Evolutionary conservation across 2,329 filamentous ascomycete genomes (phyloP).

Genomic region (Kalmusia sp.): DNA sequence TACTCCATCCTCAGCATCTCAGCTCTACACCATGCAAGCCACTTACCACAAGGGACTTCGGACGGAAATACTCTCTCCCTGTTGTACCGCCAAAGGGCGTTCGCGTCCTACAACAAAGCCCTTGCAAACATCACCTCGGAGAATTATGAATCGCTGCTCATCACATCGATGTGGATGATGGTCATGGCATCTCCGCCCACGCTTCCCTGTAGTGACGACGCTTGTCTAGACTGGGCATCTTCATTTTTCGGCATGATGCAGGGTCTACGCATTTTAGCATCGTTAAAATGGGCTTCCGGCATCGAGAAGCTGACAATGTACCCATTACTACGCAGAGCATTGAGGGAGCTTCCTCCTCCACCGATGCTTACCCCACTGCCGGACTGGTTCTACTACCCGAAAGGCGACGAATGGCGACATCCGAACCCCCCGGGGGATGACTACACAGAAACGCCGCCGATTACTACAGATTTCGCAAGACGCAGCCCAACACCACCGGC

Average conservation of each 20-base stretch:
- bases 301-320: constrained; percentile 41
- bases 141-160: constrained; percentile 40
- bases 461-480: background rate
- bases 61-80: constrained; percentile 21
- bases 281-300: constrained; percentile 36
- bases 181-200: constrained; percentile 27
- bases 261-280: constrained; percentile 37
- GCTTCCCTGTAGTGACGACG: constrained; percentile 16
- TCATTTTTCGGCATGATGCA: constrained; percentile 37
- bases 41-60: constrained; percentile 16
- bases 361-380: constrained; percentile 20
- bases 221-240: constrained; percentile 31
- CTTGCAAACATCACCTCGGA: constrained; percentile 37
- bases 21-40: constrained; percentile 27
- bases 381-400: constrained; percentile 19
- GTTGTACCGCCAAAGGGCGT: constrained; percentile 36
- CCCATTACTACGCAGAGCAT: constrained; percentile 36
- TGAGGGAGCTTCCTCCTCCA: constrained; percentile 36
- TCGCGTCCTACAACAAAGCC: constrained; percentile 32
- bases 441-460: constrained; percentile 7
- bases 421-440: constrained; percentile 33
- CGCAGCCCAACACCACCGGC: constrained; percentile 1
- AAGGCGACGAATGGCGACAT: constrained; percentile 27
- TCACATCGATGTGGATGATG: constrained; percentile 33
- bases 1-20: constrained; percentile 37